Base-by-base conservation (phyloP, 202 grass and related monocot genomes). In the Carex sylvatica region DNA sequence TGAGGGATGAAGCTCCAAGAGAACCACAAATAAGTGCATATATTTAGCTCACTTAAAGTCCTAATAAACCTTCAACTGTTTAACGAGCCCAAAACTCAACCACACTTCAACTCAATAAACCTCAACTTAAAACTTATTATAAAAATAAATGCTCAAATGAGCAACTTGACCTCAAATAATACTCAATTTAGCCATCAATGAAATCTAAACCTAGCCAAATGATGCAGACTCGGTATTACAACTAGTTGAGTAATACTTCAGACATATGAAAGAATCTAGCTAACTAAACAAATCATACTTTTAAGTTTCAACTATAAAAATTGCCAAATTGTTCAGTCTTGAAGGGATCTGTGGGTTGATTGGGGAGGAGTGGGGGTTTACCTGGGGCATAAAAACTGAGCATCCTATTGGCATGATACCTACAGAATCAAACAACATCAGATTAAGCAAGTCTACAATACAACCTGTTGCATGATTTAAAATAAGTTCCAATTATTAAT, bases 341-440 rank as follows among this genome's bases (percentile, higher is more conserved):
- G 80, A 60, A 40, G 46, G 24, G 35, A 24, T 61, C 7, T 10
- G 9, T 47, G 44, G 42, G 42, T 44, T 44, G 44, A 40, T 40
- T 40, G 71, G 51, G 64, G 59, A 18, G 19, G 79, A 68, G 14
- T 18, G 31, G 79, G 40, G 40, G 36, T 20, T 89, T 51, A 99
- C 96, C 96, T 99, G 96, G 92, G 86, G 96, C 96, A 23, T 95
- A 98, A 76, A 98, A 98, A 74, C 92, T 98, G 74, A 95, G 84
- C 96, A 98, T 98, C 91, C 96, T 91, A 33, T 99, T 99, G 73
- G 89, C 93, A 85, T 99, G 92, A 59, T 99, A 99, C 96, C 96
- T 99, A 83, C 83, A 84, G 1, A 84, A 85, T 80, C 83, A 85
- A 82, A 83, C 6, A 89, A 46, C 12, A 82, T 15, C n/a, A 78